phyloP scores from a whole-genome alignment of 202 grass and related monocot genomes.

The Eragrostis tef region DNA sequence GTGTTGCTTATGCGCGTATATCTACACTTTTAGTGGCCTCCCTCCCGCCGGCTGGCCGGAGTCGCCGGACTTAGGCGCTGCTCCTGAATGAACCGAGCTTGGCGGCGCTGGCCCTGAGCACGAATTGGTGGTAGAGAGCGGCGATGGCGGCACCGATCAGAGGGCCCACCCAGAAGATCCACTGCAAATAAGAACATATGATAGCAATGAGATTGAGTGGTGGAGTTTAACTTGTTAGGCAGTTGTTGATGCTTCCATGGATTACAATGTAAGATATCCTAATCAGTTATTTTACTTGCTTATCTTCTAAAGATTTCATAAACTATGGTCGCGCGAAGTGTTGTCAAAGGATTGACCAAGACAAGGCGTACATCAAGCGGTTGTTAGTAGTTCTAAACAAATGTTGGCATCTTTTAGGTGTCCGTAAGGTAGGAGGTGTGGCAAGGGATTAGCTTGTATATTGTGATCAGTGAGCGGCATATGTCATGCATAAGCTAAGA shows the following conservation, averaged over 20 bases:
- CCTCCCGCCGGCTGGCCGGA: background rate
- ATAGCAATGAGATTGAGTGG: background rate
- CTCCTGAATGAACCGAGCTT: constrained; percentile 72
- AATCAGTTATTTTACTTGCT: background rate
- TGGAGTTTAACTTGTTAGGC: background rate
- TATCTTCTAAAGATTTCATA: constrained; percentile 38
- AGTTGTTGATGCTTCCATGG: background rate
- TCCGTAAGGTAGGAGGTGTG: constrained; percentile 27
- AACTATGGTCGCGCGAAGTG: background rate
- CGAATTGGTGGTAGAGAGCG: constrained; percentile 70
- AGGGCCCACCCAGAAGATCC: constrained; percentile 85
- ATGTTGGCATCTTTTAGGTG: constrained; percentile 44
- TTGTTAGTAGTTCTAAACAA: background rate
- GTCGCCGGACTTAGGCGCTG: constrained; percentile 48
- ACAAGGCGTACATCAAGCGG: constrained; percentile 21
- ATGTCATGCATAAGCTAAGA: constrained; percentile 49
- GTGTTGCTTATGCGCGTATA: constrained; percentile 44
- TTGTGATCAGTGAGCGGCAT: constrained; percentile 8
- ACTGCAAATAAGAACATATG: constrained; percentile 44
- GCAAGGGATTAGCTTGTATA: constrained; percentile 38
- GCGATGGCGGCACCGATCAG: constrained; percentile 75
- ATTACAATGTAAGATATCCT: background rate
- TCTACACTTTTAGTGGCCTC: constrained; percentile 47
- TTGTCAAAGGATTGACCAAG: constrained; percentile 32
- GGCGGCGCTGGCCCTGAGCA: constrained; percentile 63